Percentiles rank a stretch among this genome's conserved stretches.
These are phyloP conservation scores for Remersonia thermophila DNA, from an alignment of 2,329 filamentous ascomycete species.

Conservation along the genomic window DNA sequence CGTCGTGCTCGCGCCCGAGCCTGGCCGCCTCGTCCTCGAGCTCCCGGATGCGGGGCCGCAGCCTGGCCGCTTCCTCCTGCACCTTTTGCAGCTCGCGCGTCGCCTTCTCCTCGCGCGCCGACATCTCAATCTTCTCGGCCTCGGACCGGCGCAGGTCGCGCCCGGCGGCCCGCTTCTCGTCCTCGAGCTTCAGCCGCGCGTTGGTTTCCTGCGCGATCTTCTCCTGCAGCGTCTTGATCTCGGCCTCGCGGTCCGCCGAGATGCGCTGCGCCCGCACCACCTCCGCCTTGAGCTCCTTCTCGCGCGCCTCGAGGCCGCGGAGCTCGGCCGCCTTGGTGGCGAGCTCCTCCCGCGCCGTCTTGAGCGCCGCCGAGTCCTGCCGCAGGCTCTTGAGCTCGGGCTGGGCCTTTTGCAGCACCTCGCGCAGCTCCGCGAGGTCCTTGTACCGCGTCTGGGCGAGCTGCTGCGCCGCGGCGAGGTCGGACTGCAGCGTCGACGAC, in stretches of 20 bases:
- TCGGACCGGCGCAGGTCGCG: conserved; percentile 70
- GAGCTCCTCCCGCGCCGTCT: conserved; percentile 63
- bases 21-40: conserved; percentile 63
- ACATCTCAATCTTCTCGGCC: conserved; percentile 64
- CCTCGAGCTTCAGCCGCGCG: conserved; percentile 61
- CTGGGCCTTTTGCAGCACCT: conserved; percentile 72
- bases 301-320: conserved; percentile 64
- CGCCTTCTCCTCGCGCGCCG: conserved; percentile 59
- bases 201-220: conserved; percentile 65
- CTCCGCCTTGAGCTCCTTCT: conserved; percentile 71
- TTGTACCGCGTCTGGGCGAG: conserved; percentile 80
- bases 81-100: conserved; percentile 56
- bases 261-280: conserved; percentile 57
- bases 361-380: conserved; percentile 63
- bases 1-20: conserved; percentile 53
- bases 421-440: conserved; percentile 68
- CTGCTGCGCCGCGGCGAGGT: conserved; percentile 75
- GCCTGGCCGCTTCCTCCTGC: conserved; percentile 58
- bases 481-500: conserved; percentile 59
- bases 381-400: conserved; percentile 71
- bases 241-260: conserved; percentile 59
- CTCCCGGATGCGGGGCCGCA: conserved; percentile 49
- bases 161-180: conserved; percentile 59
- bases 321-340: conserved; percentile 46
- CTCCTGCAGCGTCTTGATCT: conserved; percentile 67